phyloP scores from a whole-genome alignment of 2,329 filamentous ascomycete genomes.

The Fusarium sacchari region DNA sequence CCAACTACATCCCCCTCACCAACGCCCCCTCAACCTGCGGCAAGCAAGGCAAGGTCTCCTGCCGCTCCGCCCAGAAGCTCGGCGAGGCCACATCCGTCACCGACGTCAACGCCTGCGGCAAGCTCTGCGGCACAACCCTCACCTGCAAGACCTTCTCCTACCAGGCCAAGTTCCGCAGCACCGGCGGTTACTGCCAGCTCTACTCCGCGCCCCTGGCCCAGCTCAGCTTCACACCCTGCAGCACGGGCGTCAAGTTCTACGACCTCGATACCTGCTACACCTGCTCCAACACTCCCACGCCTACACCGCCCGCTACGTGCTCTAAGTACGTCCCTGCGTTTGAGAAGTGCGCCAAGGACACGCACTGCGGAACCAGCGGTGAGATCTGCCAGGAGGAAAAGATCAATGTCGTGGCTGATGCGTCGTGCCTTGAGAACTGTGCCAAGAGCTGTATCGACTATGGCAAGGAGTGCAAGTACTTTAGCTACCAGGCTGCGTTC shows the following conservation, averaged over 20 bases:
- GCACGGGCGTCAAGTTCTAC: constrained; percentile 26
- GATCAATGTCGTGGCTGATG: constrained; percentile 7
- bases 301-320: constrained; percentile 13
- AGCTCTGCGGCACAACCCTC: neutral
- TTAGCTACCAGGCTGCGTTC: constrained; percentile 12
- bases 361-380: constrained; percentile 19
- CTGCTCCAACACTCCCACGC: neutral
- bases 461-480: constrained; percentile 16
- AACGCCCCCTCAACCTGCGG: constrained; percentile 11
- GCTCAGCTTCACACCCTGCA: constrained; percentile 13
- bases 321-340: constrained; percentile 23
- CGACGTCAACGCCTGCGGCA: constrained; percentile 2
- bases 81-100: neutral
- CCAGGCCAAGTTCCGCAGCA: neutral
- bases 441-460: constrained; percentile 33
- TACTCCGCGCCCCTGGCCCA: neutral
- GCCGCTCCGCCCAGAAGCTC: constrained; percentile 10
- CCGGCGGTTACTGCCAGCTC: constrained; percentile 5
- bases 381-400: constrained; percentile 12
- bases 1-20: neutral
- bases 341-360: constrained; percentile 1
- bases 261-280: constrained; percentile 21
- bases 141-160: constrained; percentile 26
- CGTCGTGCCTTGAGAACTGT: constrained; percentile 25
- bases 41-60: constrained; percentile 15